These are phyloP conservation scores for Saraca asoca DNA, from an alignment of 331 rosid genomes.

Conservation along the genomic window DNA sequence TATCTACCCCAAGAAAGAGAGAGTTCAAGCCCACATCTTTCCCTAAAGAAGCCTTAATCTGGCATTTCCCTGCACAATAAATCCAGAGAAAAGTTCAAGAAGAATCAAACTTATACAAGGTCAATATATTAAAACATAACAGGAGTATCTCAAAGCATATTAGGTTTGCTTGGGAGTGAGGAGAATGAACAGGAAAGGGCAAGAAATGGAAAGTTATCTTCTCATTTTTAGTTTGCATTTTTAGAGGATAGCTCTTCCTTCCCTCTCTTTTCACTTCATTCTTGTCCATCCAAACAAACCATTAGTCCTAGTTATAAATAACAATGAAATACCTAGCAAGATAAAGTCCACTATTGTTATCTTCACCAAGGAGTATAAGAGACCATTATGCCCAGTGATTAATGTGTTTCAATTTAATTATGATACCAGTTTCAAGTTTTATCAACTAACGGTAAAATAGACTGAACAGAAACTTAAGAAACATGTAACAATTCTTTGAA, in stretches of 20 bases:
- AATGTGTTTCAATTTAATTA: constrained; percentile 10
- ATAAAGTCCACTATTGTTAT: not conserved
- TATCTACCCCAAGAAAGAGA: constrained; percentile 34
- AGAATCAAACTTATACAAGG: constrained; percentile 30
- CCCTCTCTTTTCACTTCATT: no score
- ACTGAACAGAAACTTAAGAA: not conserved
- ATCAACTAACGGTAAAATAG: not conserved
- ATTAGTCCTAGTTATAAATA: no score
- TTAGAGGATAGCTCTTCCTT: no score
- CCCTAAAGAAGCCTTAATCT: constrained; percentile 31
- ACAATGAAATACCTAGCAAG: not conserved
- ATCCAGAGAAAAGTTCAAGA: constrained; percentile 35
- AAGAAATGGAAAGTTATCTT: no score
- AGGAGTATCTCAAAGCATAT: not conserved
- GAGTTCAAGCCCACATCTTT: constrained; percentile 43
- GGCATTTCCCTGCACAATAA: constrained; percentile 49
- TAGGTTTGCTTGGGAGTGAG: no score
- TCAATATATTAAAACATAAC: constrained; percentile 2
- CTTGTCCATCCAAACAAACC: no score
- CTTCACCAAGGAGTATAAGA: constrained; percentile 8
- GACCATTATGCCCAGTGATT: constrained; percentile 11
- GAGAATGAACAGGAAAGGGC: no score
- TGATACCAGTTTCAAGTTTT: constrained; percentile 15
- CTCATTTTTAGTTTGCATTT: no score
- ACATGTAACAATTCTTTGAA: constrained; percentile 4